Conservation (phyloP, 129 eudicot species). For the Lactuca saligna region DNA sequence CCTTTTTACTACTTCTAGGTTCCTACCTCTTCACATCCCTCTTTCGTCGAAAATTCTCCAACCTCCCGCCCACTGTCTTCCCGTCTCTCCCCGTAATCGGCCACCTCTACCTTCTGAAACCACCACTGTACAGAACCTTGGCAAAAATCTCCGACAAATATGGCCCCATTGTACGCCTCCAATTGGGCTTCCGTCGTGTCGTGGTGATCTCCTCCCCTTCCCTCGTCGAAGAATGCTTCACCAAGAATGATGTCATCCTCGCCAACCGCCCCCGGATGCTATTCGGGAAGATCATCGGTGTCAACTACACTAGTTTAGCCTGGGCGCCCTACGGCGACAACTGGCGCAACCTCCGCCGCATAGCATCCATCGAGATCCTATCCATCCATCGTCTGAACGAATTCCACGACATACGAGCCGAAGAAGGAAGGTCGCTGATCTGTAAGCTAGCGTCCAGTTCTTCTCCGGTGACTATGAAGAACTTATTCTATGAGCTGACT, state of each 20-base stretch:
- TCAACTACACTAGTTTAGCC: conserved; percentile 39
- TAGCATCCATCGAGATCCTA: conserved; percentile 41
- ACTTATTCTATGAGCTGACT: conserved; percentile 39
- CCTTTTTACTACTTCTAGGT: conserved; percentile 11
- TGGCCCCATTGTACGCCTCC: conserved; percentile 54
- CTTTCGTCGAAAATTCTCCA: conserved; percentile 28
- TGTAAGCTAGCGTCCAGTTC: conserved; percentile 1
- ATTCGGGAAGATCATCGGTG: conserved; percentile 53
- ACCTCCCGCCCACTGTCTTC: conserved; percentile 52
- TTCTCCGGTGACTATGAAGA: conserved; percentile 31
- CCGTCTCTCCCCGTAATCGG: conserved; percentile 48
- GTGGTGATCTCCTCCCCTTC: conserved; percentile 58
- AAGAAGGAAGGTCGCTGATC: conserved; percentile 22
- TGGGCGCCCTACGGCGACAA: conserved; percentile 61
- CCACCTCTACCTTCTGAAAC: conserved; percentile 21
- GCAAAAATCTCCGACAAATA: conserved; percentile 37
- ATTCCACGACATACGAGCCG: conserved; percentile 31
- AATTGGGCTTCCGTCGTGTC: conserved; percentile 50
- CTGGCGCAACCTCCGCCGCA: conserved; percentile 57
- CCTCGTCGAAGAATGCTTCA: conserved; percentile 51
- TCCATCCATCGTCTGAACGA: conserved; percentile 39
- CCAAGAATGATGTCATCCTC: conserved; percentile 24
- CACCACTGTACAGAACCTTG: conserved; percentile 39
- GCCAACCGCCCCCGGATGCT: conserved; percentile 62
- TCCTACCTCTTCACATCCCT: conserved; percentile 33